phyloP scores from a whole-genome alignment of 495 filamentous ascomycete genomes.

The Daldinia vernicosa region DNA sequence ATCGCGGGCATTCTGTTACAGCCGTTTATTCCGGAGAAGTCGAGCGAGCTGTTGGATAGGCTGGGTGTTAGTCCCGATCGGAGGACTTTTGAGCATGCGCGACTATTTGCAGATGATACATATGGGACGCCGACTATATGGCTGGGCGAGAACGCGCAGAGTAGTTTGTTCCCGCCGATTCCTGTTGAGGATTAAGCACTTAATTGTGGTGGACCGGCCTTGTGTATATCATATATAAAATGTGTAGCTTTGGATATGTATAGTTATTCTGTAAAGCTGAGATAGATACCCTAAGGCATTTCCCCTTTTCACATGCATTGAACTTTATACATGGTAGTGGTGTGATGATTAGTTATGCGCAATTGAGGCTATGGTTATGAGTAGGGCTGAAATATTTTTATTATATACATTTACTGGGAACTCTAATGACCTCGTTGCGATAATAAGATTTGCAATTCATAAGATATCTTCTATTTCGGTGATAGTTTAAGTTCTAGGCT shows the following conservation, averaged over 20 bases:
- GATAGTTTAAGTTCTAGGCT: neutral
- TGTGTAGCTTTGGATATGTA: neutral
- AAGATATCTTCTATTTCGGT: neutral
- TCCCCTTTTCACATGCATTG: neutral
- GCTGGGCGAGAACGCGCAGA: constrained; percentile 56
- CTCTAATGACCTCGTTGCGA: neutral
- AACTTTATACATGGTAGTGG: neutral
- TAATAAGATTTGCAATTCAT: neutral
- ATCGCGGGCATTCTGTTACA: constrained; percentile 85
- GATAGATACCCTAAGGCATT: neutral
- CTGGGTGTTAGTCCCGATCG: constrained; percentile 73
- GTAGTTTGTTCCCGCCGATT: constrained; percentile 51
- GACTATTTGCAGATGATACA: constrained; percentile 65
- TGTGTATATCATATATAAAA: neutral
- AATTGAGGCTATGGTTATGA: neutral
- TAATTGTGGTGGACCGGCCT: neutral
- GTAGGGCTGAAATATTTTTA: neutral
- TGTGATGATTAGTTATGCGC: neutral
- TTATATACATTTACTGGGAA: neutral
- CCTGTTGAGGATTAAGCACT: constrained; percentile 43
- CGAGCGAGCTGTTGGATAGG: constrained; percentile 75
- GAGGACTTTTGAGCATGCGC: constrained; percentile 65
- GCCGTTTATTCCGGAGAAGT: constrained; percentile 89
- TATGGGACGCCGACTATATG: constrained; percentile 67
- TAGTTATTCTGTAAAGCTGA: neutral